Evolutionary conservation across 1,139 yeast genomes (phyloP).

Genomic region (Scheffersomyces segobiensis): DNA sequence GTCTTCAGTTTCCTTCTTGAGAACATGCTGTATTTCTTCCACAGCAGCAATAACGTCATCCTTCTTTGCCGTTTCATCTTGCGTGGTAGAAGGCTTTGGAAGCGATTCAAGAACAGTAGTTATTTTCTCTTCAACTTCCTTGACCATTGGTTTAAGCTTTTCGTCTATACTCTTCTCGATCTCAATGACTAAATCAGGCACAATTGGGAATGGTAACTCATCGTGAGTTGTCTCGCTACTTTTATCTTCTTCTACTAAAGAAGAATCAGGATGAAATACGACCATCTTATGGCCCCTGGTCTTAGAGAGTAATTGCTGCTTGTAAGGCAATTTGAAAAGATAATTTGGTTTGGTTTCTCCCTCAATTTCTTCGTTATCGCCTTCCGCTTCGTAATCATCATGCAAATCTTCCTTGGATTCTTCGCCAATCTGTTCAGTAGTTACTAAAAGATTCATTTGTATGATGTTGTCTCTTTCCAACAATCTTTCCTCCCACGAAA

Average conservation of each 20-base stretch:
- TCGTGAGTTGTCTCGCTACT: not conserved
- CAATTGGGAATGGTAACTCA: slow-evolving; percentile 16
- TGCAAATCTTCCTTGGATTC: not conserved
- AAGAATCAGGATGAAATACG: not conserved
- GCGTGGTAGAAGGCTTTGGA: not conserved
- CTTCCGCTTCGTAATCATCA: not conserved
- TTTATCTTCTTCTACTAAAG: not conserved
- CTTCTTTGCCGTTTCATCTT: not conserved
- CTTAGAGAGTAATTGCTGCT: slow-evolving; percentile 19
- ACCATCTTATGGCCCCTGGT: slow-evolving; percentile 7
- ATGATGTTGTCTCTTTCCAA: slow-evolving; percentile 31
- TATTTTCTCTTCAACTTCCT: slow-evolving; percentile 6
- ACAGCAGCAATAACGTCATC: slow-evolving; percentile 1
- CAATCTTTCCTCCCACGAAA: slow-evolving; percentile 43
- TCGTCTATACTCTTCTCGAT: slow-evolving; percentile 27
- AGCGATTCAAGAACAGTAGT: not conserved
- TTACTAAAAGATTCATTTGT: slow-evolving; percentile 24
- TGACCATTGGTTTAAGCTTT: slow-evolving; percentile 15
- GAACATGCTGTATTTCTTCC: not conserved
- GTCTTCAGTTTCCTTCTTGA: not conserved
- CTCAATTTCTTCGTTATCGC: slow-evolving; percentile 2
- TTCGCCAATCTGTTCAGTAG: slow-evolving; percentile 11
- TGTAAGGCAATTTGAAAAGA: slow-evolving; percentile 24
- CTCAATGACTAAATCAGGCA: slow-evolving; percentile 25
- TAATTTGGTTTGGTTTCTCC: slow-evolving; percentile 13